Conservation (phyloP, 2,329 filamentous ascomycete species). For the Fusarium verticillioides region DNA sequence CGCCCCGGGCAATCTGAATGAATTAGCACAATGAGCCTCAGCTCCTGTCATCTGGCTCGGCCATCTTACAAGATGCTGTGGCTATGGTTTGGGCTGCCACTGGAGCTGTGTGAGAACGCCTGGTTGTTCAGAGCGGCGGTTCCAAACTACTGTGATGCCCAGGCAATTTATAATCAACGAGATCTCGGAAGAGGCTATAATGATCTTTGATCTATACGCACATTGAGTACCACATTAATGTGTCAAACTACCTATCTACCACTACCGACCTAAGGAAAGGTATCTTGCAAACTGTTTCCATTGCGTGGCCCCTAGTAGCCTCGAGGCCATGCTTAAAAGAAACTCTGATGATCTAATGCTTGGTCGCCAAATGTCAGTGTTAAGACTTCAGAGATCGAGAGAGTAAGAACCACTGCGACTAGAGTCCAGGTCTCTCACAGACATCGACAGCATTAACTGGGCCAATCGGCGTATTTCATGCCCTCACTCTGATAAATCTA, state of each 20-base stretch:
- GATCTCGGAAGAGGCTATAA: neutral
- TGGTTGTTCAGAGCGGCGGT: neutral
- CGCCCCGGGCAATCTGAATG: neutral
- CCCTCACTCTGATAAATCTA: neutral
- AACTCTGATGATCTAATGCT: neutral
- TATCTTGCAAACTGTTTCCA: neutral
- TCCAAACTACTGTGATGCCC: neutral
- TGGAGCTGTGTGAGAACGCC: neutral
- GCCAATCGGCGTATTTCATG: neutral
- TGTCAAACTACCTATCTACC: neutral
- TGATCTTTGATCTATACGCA: neutral
- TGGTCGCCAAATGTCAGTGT: neutral
- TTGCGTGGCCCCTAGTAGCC: neutral
- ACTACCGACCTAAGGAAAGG: neutral
- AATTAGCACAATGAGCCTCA: neutral
- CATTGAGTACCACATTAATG: neutral
- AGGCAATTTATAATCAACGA: neutral
- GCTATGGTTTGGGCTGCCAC: neutral
- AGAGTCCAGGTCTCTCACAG: neutral
- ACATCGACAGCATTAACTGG: neutral
- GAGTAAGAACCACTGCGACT: neutral
- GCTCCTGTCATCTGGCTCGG: neutral
- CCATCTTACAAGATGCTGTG: neutral
- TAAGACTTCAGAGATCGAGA: neutral
- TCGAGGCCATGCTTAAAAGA: neutral